phyloP scores from a whole-genome alignment of 805 yeast species.

The Candida koratica region DNA sequence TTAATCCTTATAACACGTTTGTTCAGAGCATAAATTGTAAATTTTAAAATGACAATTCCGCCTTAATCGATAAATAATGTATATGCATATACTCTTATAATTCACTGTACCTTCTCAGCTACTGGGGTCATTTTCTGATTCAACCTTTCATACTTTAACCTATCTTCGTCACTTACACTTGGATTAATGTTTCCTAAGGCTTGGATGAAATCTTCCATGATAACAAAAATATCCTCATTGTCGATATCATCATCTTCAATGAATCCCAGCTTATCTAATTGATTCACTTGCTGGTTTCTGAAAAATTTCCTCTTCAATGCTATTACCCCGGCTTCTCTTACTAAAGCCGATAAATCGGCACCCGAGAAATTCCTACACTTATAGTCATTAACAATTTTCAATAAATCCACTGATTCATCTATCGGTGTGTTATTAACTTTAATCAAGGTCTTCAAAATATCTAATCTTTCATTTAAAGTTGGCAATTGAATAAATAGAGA shows the following conservation, averaged over 20 bases:
- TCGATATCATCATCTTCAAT: slow-evolving; percentile 23
- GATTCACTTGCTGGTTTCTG: slow-evolving; percentile 35
- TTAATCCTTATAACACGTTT: too few relatives aligned
- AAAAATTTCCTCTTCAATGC: slow-evolving; percentile 78
- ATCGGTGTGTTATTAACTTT: slow-evolving; percentile 74
- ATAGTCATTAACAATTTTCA: slow-evolving; percentile 62
- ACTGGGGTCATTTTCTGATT: slow-evolving; percentile 57
- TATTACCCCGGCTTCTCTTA: slow-evolving; percentile 88
- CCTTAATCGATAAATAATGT: too few relatives aligned
- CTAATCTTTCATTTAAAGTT: slow-evolving; percentile 67
- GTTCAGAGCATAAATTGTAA: too few relatives aligned
- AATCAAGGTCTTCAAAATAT: slow-evolving; percentile 75
- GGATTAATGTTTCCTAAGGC: slow-evolving; percentile 82
- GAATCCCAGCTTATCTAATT: slow-evolving; percentile 36
- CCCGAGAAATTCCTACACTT: slow-evolving; percentile 90
- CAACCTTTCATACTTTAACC: slow-evolving; percentile 69
- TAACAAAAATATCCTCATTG: slow-evolving; percentile 46
- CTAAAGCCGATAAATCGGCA: slow-evolving; percentile 90
- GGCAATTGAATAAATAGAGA: slow-evolving; percentile 91
- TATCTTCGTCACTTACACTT: slow-evolving; percentile 83
- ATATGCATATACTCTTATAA: background rate
- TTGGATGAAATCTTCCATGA: slow-evolving; percentile 57
- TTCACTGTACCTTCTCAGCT: slow-evolving; percentile 6
- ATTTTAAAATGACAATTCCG: too few relatives aligned
- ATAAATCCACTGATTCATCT: slow-evolving; percentile 55